These are phyloP conservation scores for Paraphoma sp. DNA, from an alignment of 2,329 filamentous ascomycete species.

Conservation along the genomic window DNA sequence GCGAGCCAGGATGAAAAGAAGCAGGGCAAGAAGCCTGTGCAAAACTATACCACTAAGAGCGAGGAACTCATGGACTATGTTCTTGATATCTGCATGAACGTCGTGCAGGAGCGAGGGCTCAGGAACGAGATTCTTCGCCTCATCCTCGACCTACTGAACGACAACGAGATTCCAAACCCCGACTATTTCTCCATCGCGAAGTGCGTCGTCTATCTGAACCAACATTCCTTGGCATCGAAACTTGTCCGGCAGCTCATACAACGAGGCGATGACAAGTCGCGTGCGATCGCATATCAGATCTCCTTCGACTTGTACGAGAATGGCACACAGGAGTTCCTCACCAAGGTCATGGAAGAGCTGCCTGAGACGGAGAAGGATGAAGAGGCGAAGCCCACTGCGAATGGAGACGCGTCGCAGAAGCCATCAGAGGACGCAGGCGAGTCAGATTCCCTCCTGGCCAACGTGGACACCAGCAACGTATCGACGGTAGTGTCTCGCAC, in stretches of 20 bases:
- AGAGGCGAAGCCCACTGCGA: conserved; percentile 47
- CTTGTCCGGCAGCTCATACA: conserved; percentile 84
- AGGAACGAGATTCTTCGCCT: conserved; percentile 84
- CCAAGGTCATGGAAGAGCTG: conserved; percentile 83
- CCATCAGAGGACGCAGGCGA: conserved; percentile 59
- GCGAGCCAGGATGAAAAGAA: conserved; percentile 85
- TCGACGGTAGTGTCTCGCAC: conserved; percentile 55
- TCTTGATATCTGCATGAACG: conserved; percentile 94
- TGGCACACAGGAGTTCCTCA: conserved; percentile 94
- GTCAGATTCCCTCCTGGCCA: conserved; percentile 63
- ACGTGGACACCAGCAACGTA: conserved; percentile 61
- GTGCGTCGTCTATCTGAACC: conserved; percentile 94
- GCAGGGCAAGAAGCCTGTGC: conserved; percentile 64
- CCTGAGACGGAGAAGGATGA: conserved; percentile 61
- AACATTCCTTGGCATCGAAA: conserved; percentile 85
- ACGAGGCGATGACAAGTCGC: conserved; percentile 77
- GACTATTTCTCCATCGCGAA: conserved; percentile 99
- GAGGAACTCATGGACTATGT: conserved; percentile 98
- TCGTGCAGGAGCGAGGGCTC: conserved; percentile 90
- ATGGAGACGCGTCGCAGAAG: conserved; percentile 47
- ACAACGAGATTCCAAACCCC: conserved; percentile 87
- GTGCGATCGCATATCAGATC: conserved; percentile 93
- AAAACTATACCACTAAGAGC: conserved; percentile 65
- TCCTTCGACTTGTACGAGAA: conserved; percentile 99
- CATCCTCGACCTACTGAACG: conserved; percentile 93